A percentile compares a stretch with the other conserved stretches of the same genome.
These are phyloP conservation scores for Hypoxylon cercidicola DNA, from an alignment of 495 filamentous ascomycete genomes.

Conservation along the genomic window DNA sequence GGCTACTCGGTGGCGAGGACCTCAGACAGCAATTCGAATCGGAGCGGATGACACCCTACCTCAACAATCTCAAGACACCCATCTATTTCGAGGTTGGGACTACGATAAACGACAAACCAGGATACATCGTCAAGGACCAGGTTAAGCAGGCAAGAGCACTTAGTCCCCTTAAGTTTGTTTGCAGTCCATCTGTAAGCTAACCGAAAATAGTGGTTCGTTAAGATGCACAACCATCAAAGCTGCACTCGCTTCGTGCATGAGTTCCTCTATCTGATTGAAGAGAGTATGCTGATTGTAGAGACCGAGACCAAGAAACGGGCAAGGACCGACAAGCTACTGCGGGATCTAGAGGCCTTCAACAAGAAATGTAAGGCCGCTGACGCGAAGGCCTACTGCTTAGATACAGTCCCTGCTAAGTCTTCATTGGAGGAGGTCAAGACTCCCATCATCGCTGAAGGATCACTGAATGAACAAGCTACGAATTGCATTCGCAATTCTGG, in stretches of 20 bases:
- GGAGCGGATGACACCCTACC: neutral
- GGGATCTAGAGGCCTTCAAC: neutral
- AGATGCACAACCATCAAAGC: neutral
- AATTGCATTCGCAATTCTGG: neutral
- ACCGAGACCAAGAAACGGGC: neutral
- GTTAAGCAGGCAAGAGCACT: neutral
- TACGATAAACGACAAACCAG: neutral
- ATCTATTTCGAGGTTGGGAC: constrained; percentile 13
- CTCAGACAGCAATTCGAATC: constrained; percentile 6
- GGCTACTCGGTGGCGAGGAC: constrained; percentile 45
- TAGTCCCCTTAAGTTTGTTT: neutral
- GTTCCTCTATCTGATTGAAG: constrained; percentile 15
- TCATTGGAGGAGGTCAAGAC: neutral
- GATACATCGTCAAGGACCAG: constrained; percentile 13
- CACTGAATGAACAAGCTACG: neutral
- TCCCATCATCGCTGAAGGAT: neutral
- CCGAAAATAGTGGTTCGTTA: constrained; percentile 6
- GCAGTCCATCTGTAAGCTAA: neutral
- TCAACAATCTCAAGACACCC: neutral
- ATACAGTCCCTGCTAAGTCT: neutral
- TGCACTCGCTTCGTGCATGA: constrained; percentile 11
- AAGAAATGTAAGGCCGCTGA: neutral
- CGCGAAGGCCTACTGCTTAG: constrained; percentile 8
- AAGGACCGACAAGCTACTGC: constrained; percentile 6
- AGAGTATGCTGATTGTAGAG: constrained; percentile 14